phyloP scores from a whole-genome alignment of 108 stramenopile species.

The Poteriospumella lacustris region DNA sequence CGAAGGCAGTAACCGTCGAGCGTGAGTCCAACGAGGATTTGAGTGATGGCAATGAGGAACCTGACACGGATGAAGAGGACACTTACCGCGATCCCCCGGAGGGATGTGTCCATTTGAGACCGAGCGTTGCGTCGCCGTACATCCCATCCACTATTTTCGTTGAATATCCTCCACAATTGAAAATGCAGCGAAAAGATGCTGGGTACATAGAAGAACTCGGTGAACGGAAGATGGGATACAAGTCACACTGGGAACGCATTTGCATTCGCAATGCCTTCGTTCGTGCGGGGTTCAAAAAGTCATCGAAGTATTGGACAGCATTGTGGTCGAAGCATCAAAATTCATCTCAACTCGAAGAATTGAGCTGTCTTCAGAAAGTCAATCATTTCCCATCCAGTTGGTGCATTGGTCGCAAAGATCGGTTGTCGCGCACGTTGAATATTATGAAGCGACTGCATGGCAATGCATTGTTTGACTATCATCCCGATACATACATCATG shows the following conservation, averaged over 20 bases:
- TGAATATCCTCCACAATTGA: slow-evolving; percentile 47
- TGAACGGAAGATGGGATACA: slow-evolving; percentile 40
- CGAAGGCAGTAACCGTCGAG: no score
- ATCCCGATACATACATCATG: slow-evolving; percentile 53
- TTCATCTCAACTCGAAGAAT: slow-evolving; percentile 32
- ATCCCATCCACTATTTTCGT: slow-evolving; percentile 48
- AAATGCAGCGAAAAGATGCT: slow-evolving; percentile 36
- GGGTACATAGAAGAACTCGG: slow-evolving; percentile 34
- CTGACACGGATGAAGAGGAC: background rate
- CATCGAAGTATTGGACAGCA: slow-evolving; percentile 38
- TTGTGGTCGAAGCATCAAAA: slow-evolving; percentile 46
- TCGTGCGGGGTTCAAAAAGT: slow-evolving; percentile 45
- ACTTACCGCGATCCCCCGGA: background rate
- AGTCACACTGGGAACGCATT: slow-evolving; percentile 56
- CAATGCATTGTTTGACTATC: slow-evolving; percentile 33
- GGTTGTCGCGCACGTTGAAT: slow-evolving; percentile 49
- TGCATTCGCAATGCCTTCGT: slow-evolving; percentile 56
- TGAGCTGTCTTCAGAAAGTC: slow-evolving; percentile 54
- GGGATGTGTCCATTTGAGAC: background rate
- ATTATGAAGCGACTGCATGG: slow-evolving; percentile 24
- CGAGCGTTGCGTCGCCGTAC: background rate
- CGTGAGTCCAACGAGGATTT: no score
- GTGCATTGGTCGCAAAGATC: slow-evolving; percentile 61
- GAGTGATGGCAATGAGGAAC: background rate
- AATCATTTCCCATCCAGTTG: slow-evolving; percentile 61